Percentiles rank a stretch among this genome's conserved stretches.
phyloP scores from a whole-genome alignment of 331 rosid species.

The Spiraea crenata region DNA sequence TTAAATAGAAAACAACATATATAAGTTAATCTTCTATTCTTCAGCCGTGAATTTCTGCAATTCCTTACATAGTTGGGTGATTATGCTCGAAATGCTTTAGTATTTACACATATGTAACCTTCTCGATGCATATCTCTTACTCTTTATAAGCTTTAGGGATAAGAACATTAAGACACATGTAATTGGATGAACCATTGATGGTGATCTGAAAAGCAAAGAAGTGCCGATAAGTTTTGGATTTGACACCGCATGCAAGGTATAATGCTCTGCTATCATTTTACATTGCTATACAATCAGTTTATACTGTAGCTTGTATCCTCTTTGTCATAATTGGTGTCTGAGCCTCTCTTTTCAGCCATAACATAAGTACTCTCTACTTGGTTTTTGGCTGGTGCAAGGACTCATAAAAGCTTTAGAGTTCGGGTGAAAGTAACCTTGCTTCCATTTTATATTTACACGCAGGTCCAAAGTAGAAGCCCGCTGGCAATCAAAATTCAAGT shows the following conservation, averaged over 20 bases:
- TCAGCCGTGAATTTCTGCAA: not conserved
- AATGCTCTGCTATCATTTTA: not conserved
- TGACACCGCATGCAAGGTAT: conserved; percentile 32
- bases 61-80: not conserved
- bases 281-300: not conserved
- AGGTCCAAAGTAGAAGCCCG: too few species aligned
- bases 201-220: conserved; percentile 30
- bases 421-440: too few species aligned
- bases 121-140: not conserved
- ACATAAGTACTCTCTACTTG: too few species aligned
- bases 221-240: conserved; percentile 29
- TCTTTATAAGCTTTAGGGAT: not conserved
- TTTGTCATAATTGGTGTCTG: too few species aligned
- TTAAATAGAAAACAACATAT: too few species aligned
- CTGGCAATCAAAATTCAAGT: too few species aligned
- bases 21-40: not conserved
- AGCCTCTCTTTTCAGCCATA: too few species aligned
- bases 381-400: too few species aligned
- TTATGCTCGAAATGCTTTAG: not conserved
- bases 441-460: too few species aligned
- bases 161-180: conserved; percentile 21
- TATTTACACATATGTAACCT: not conserved
- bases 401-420: too few species aligned
- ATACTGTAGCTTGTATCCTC: not conserved
- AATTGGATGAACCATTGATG: conserved; percentile 30